Conservation (phyloP, 169 alveolate species). For the Eimeria tenella region DNA sequence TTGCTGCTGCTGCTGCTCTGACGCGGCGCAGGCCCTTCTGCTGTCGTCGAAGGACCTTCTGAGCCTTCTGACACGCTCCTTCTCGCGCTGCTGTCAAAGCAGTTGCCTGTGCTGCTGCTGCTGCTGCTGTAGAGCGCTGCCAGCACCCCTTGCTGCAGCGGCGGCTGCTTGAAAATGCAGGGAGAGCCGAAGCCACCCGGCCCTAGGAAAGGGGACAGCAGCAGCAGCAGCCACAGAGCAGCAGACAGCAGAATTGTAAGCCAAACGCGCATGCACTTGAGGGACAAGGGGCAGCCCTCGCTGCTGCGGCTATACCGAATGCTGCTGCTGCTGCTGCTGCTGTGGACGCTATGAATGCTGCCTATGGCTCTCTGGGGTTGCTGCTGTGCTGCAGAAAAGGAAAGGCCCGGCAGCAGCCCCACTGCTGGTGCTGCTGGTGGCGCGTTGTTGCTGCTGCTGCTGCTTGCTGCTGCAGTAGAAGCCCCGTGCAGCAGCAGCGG, state of each 20-base stretch:
- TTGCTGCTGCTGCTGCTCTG: neutral
- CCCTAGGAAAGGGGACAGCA: neutral
- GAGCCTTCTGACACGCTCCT: neutral
- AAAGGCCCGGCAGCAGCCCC: neutral
- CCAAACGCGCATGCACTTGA: neutral
- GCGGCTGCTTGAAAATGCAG: neutral
- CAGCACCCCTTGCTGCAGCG: neutral
- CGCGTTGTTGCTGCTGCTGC: constrained; percentile 21
- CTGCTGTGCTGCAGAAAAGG: neutral
- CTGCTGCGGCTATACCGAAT: neutral
- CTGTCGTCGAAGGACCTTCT: no score
- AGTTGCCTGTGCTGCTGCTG: neutral
- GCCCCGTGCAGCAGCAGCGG: constrained; percentile 20
- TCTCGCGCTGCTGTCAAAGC: neutral
- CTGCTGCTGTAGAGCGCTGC: constrained; percentile 1
- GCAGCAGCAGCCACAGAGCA: neutral
- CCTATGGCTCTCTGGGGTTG: neutral
- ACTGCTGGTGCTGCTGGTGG: constrained; percentile 5
- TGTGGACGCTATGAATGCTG: neutral
- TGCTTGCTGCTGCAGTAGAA: neutral
- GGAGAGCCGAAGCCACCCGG: neutral
- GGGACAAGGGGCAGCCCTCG: neutral
- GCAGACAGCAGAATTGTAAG: neutral
- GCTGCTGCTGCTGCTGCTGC: constrained; percentile 14
- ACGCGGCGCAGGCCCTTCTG: neutral